Conservation (phyloP, 768 basidiomycete species). For the Leucosporidium creatinivorum region DNA sequence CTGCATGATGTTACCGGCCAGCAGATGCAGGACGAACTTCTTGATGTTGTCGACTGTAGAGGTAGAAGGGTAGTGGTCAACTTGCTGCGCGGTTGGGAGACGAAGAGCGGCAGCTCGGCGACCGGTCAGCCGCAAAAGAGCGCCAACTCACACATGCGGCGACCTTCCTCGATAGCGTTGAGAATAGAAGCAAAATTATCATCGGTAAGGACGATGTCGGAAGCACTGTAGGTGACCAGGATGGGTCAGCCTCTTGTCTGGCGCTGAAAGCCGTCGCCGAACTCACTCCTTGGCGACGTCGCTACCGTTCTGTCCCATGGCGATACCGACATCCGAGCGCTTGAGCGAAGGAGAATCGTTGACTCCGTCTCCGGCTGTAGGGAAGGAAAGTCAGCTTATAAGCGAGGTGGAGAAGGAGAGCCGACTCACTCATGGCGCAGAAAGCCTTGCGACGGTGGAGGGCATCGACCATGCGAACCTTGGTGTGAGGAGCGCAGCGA, state of each 20-base stretch:
- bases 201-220: conserved; percentile 58
- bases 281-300: conserved; percentile 53
- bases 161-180: conserved; percentile 59
- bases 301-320: conserved; percentile 54
- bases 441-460: conserved; percentile 52
- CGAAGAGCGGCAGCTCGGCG: too few species aligned
- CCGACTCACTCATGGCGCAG: conserved; percentile 47
- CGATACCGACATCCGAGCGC: conserved; percentile 56
- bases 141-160: conserved; percentile 41
- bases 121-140: too few species aligned
- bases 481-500: conserved; percentile 54
- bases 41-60: conserved; percentile 52
- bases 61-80: not conserved
- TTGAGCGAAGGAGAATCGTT: conserved; percentile 58
- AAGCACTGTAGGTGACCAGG: conserved; percentile 41
- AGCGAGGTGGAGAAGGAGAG: not conserved
- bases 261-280: too few species aligned
- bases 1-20: conserved; percentile 54
- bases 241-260: too few species aligned
- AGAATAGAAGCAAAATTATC: conserved; percentile 62
- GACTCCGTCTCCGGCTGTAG: conserved; percentile 45
- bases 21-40: conserved; percentile 53
- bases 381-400: not conserved
- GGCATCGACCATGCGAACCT: conserved; percentile 55
- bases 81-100: too few species aligned